Percentiles rank a stretch among this genome's conserved stretches.
phyloP scores from a whole-genome alignment of 2,329 filamentous ascomycete species.

The Didymella keratinophila region DNA sequence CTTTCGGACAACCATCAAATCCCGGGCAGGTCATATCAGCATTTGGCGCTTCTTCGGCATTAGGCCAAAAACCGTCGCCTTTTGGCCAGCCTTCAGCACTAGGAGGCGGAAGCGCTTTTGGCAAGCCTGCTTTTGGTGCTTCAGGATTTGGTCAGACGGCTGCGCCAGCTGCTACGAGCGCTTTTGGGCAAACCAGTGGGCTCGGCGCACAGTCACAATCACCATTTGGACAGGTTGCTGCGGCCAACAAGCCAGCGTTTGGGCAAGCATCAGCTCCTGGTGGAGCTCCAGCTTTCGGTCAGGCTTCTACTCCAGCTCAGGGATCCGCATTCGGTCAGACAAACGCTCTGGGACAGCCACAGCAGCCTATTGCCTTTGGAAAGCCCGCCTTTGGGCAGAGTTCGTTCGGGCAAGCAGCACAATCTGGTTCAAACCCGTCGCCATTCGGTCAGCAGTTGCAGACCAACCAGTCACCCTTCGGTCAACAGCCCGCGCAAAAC shows the following conservation, averaged over 20 bases:
- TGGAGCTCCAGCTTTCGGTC: constrained; percentile 45
- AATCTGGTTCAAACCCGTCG: constrained; percentile 41
- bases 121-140: constrained; percentile 41
- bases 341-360: constrained; percentile 33
- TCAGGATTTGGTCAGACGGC: constrained; percentile 54
- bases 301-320: constrained; percentile 40
- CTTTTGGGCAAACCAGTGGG: constrained; percentile 31
- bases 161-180: constrained; percentile 30
- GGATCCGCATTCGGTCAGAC: constrained; percentile 46
- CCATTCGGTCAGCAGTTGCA: constrained; percentile 47
- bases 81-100: constrained; percentile 53
- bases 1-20: constrained; percentile 54
- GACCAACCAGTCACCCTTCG: constrained; percentile 42
- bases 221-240: constrained; percentile 52
- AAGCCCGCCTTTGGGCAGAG: constrained; percentile 50
- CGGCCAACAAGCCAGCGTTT: constrained; percentile 43
- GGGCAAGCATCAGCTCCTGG: constrained; percentile 48
- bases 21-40: constrained; percentile 33
- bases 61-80: constrained; percentile 35
- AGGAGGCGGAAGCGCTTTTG: constrained; percentile 48
- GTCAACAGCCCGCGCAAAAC: constrained; percentile 29
- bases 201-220: constrained; percentile 18
- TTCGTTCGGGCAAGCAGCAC: constrained; percentile 56
- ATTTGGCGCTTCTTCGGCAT: constrained; percentile 53
- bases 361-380: constrained; percentile 50